These are phyloP conservation scores for Septoria linicola DNA, from an alignment of 2,329 filamentous ascomycete genomes.

Conservation along the genomic window DNA sequence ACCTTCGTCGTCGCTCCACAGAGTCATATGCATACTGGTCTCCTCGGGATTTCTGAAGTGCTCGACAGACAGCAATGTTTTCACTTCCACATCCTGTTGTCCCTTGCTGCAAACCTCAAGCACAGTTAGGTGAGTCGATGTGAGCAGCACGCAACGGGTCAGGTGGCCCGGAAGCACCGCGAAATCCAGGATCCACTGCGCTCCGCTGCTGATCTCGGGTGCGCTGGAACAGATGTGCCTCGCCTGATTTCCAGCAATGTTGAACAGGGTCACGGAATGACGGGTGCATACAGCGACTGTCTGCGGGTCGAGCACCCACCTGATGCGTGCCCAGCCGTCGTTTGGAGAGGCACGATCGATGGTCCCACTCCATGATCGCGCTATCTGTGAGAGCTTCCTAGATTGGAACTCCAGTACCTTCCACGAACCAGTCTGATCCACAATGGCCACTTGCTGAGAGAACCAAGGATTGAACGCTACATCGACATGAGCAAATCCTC, in stretches of 20 bases:
- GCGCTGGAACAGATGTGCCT: conserved; percentile 30
- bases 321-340: conserved; percentile 53
- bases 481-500: conserved; percentile 59
- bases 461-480: conserved; percentile 64
- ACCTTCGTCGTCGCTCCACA: conserved; percentile 38
- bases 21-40: conserved; percentile 46
- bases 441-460: conserved; percentile 61
- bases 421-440: conserved; percentile 67
- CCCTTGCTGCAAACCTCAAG: conserved; percentile 29
- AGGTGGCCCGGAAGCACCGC: conserved; percentile 49
- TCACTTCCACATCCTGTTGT: conserved; percentile 23
- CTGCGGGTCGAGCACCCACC: conserved; percentile 50
- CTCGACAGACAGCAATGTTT: conserved; percentile 48
- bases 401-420: conserved; percentile 62
- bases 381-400: conserved; percentile 20
- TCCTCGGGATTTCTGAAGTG: conserved; percentile 58
- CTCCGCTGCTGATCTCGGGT: conserved; percentile 31
- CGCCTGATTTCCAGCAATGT: conserved; percentile 31
- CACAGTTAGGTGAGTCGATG: conserved; percentile 51
- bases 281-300: conserved; percentile 57
- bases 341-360: conserved; percentile 35
- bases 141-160: conserved; percentile 60
- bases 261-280: conserved; percentile 38
- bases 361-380: conserved; percentile 12
- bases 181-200: conserved; percentile 59